Evolutionary conservation across 163 green algal genomes (phyloP), one percentile per base, ranked within the genome.

Genomic region (Chlamydomonas reinhardtii): DNA sequence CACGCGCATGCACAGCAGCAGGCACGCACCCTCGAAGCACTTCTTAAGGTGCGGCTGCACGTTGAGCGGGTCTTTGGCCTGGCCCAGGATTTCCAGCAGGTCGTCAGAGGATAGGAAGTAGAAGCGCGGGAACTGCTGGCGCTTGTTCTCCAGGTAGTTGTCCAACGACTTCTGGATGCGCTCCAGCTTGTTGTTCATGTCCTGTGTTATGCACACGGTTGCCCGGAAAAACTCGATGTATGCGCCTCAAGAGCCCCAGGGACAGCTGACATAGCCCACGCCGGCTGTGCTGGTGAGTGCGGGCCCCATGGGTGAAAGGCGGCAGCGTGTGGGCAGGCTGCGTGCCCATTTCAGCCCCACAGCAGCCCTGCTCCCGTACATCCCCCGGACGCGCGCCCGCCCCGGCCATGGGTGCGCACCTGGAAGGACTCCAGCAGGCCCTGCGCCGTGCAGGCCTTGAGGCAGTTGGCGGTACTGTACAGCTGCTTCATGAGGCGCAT

Each of bases 61-160:
- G 75, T 97, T 97, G 71, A 94, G 84, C 39, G 95, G 95, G 91
- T 98, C 95, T 76, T 95, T 96, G 15, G 95, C 94, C 87, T 98
- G 95, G 29, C 95, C 95, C 72, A 98, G 91, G 82, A 98, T 98
- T 89, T 98, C 95, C 83, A 98, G 89, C 88, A 98, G 89, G 83
- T 98, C 95, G 76, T 97, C 95, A 31, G 82, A 94, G 19, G 95
- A 98, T 84, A 98, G 83, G 89, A 98, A 98, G 93, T 98, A 98
- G 87, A 98, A 98, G 86, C 96, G 92, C 48, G 95, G 95, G 93
- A 97, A 97, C 87, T 91, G 92, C 88, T 96, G 93, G 25, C 96
- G 91, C 92, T 98, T 98, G 83, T 91, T 94, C 90, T 98, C 96
- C 72, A 98, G 89, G 88, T 98, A 98, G 87, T 96, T 94, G 83